Percentiles rank a stretch among this genome's conserved stretches.
Conservation (phyloP, 805 yeast genomes). For the Yamadazyma phyllophila region DNA sequence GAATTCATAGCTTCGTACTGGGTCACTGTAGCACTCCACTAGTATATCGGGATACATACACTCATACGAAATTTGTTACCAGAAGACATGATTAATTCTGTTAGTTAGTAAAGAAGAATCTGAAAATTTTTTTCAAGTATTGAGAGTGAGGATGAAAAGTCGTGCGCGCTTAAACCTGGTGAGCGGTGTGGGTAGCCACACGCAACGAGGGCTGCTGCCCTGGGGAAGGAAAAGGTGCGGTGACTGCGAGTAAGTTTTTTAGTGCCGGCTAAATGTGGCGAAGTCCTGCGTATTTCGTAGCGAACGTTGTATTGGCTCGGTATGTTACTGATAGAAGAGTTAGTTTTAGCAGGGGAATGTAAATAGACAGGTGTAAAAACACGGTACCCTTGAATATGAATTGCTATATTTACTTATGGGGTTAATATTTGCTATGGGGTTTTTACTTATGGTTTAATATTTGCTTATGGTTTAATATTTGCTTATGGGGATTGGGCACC, state of each 20-base stretch:
- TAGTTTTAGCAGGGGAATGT: too few relatives aligned
- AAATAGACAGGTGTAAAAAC: too few relatives aligned
- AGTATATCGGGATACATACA: constrained; percentile 54
- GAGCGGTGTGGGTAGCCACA: background rate
- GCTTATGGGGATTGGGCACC: too few relatives aligned
- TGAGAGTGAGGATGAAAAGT: constrained; percentile 2
- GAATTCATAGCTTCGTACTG: background rate
- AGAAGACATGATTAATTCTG: constrained; percentile 48
- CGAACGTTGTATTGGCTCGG: too few relatives aligned
- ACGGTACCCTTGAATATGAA: too few relatives aligned
- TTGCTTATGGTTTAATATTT: too few relatives aligned
- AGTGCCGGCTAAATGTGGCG: too few relatives aligned
- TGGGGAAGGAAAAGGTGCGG: background rate
- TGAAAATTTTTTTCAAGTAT: constrained; percentile 6
- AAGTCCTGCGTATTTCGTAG: too few relatives aligned
- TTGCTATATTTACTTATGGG: too few relatives aligned
- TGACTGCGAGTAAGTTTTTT: background rate
- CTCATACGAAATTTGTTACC: constrained; percentile 99
- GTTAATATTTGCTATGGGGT: too few relatives aligned
- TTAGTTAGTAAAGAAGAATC: constrained; percentile 6
- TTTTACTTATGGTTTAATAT: too few relatives aligned
- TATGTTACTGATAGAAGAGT: too few relatives aligned
- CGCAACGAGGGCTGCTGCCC: background rate
- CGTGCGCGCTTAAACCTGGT: background rate
- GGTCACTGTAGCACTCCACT: background rate